These are phyloP conservation scores for Lactarius indigo DNA, from an alignment of 768 basidiomycete species.

Conservation along the genomic window DNA sequence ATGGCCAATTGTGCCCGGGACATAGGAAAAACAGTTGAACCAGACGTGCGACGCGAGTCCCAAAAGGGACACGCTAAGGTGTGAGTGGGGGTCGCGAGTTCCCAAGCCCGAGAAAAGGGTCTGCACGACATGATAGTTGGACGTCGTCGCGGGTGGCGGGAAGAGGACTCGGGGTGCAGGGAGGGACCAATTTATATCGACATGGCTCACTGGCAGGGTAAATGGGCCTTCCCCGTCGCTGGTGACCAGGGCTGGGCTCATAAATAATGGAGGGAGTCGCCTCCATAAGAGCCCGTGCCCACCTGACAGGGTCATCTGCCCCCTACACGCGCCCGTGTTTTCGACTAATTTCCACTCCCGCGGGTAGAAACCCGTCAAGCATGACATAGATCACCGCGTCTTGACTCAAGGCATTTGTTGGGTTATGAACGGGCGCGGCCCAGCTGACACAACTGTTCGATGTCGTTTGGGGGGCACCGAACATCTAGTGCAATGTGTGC, in stretches of 20 bases:
- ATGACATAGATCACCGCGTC: neutral
- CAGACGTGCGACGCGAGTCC: neutral
- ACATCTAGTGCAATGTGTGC: neutral
- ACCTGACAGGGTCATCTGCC: slow-evolving; percentile 23
- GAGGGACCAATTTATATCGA: neutral
- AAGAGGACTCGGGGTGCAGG: neutral
- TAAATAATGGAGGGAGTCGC: slow-evolving; percentile 11
- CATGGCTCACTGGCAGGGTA: neutral
- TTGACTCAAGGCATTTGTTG: neutral
- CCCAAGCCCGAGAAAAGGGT: neutral
- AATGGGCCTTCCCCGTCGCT: neutral
- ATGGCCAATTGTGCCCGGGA: neutral
- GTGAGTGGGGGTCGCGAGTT: neutral
- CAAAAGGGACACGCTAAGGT: neutral
- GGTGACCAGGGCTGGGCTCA: slow-evolving; percentile 2
- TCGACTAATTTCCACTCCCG: slow-evolving; percentile 7
- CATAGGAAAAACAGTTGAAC: neutral
- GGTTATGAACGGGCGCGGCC: neutral
- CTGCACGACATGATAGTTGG: neutral
- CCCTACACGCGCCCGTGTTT: slow-evolving; percentile 5
- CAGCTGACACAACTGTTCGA: neutral
- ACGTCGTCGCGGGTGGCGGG: neutral
- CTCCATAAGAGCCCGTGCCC: slow-evolving; percentile 4
- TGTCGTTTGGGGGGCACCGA: neutral
- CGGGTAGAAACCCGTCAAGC: neutral